A percentile compares a stretch with the other conserved stretches of the same genome.
phyloP scores from a whole-genome alignment of 2,329 filamentous ascomycete genomes.

The Epichloe glyceriae region DNA sequence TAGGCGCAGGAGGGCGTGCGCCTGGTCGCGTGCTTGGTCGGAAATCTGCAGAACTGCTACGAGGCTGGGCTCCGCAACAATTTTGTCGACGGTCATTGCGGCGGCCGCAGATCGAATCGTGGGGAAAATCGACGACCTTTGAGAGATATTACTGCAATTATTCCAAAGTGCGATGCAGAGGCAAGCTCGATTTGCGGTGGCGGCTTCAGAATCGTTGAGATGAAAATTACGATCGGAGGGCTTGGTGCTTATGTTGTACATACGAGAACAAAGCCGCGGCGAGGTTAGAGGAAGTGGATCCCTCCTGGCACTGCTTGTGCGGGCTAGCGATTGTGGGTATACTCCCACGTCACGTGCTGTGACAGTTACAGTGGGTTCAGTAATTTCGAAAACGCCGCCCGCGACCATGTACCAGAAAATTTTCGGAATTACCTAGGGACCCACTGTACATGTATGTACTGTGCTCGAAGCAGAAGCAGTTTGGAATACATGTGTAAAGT shows the following conservation, averaged over 20 bases:
- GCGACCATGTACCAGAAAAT: no score
- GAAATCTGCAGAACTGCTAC: conserved; percentile 58
- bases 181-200: background rate
- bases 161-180: background rate
- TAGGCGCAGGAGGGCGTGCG: conserved; percentile 48
- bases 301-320: background rate
- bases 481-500: no score
- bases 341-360: no score
- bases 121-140: background rate
- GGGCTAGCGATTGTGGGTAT: no score
- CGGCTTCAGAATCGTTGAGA: background rate
- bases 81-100: conserved; percentile 26
- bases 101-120: background rate
- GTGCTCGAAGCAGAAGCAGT: no score
- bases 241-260: background rate
- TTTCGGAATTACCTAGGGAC: no score
- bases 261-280: no score
- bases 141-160: background rate
- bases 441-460: no score
- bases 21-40: conserved; percentile 59
- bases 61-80: conserved; percentile 37
- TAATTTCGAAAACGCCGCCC: no score
- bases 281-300: background rate
- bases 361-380: no score
- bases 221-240: background rate